phyloP scores from a whole-genome alignment of 192 early-diverging fungal genomes.

The Backusella macrospora region DNA sequence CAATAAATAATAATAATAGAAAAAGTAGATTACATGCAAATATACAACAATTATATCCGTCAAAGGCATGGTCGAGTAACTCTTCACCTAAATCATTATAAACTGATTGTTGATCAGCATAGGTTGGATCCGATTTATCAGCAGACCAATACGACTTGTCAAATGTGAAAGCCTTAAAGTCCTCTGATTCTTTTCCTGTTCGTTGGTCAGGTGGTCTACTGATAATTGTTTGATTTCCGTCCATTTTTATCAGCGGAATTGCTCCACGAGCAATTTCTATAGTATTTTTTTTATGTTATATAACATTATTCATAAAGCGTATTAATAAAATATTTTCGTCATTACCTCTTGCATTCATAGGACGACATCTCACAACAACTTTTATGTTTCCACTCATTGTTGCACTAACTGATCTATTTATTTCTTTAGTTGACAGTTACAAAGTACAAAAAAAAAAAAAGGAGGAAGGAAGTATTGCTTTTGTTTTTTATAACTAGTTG shows the following conservation, averaged over 20 bases:
- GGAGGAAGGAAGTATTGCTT: not conserved
- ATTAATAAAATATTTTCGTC: not conserved
- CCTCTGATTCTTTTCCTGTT: slow-evolving; percentile 45
- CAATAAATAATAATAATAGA: not conserved
- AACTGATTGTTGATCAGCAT: slow-evolving; percentile 75
- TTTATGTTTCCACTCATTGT: slow-evolving; percentile 56
- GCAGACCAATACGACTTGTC: slow-evolving; percentile 90
- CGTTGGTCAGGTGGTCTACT: slow-evolving; percentile 47
- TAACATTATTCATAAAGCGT: not conserved
- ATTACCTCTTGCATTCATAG: slow-evolving; percentile 71
- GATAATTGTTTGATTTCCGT: slow-evolving; percentile 71
- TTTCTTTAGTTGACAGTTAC: not conserved
- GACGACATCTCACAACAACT: slow-evolving; percentile 81
- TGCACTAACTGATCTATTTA: not conserved
- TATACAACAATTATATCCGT: slow-evolving; percentile 91
- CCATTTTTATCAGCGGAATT: slow-evolving; percentile 69
- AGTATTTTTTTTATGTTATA: not conserved
- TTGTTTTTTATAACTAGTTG: not conserved
- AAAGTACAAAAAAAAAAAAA: not conserved
- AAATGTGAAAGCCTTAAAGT: slow-evolving; percentile 74
- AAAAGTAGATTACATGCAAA: slow-evolving; percentile 96
- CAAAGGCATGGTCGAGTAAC: slow-evolving; percentile 85
- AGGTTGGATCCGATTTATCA: slow-evolving; percentile 59
- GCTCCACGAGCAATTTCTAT: slow-evolving; percentile 66
- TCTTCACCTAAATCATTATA: slow-evolving; percentile 79